phyloP scores from a whole-genome alignment of 1,284 basidiomycete species.

The Ceratobasidium sp. region DNA sequence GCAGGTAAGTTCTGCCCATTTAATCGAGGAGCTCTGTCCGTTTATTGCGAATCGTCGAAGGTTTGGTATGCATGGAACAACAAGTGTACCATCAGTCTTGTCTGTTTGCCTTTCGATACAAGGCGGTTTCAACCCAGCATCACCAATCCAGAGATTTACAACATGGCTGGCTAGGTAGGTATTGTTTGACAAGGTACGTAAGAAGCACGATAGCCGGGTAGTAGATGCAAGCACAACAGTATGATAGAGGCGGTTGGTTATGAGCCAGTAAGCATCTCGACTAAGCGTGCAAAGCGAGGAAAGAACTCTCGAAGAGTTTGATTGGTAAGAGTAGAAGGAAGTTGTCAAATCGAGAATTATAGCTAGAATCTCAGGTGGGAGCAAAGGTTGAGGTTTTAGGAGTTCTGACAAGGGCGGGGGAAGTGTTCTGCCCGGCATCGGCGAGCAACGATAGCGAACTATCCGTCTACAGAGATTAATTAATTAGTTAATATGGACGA shows the following conservation, averaged over 20 bases:
- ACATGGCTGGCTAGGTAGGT: constrained; percentile 1
- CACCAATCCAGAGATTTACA: constrained; percentile 31
- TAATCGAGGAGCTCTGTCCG: neutral
- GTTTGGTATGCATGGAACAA: constrained; percentile 4
- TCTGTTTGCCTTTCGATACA: neutral
- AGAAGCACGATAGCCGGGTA: neutral
- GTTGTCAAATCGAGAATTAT: constrained; percentile 8
- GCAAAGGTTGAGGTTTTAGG: neutral
- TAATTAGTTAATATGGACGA: neutral
- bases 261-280: constrained; percentile 9
- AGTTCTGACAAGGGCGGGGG: neutral
- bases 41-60: constrained; percentile 35
- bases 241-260: constrained; percentile 25
- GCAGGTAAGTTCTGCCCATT: constrained; percentile 3
- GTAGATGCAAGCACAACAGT: constrained; percentile 15
- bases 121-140: neutral
- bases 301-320: neutral
- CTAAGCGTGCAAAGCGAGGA: constrained; percentile 16
- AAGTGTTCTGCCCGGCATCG: neutral
- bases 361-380: constrained; percentile 23
- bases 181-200: constrained; percentile 6
- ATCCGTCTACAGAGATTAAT: neutral
- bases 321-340: neutral
- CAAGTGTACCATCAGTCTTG: neutral
- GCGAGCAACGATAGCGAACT: no score